These are phyloP conservation scores for Biscogniauxia marginata DNA, from an alignment of 2,329 filamentous ascomycete species.

Conservation along the genomic window DNA sequence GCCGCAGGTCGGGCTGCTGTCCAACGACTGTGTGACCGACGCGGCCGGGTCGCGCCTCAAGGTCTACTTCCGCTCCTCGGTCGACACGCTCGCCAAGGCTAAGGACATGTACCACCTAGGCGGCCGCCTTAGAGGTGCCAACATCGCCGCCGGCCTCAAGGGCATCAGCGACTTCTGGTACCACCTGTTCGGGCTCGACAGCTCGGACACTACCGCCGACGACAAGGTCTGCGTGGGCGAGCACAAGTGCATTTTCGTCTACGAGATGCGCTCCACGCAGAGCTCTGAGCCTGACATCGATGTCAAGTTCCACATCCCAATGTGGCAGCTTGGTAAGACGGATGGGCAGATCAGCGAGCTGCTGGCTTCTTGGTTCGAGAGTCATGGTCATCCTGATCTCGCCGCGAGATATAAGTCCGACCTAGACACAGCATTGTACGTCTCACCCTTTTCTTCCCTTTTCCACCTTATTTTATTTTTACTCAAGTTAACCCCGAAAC, in stretches of 20 bases:
- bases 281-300: conserved; percentile 5
- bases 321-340: conserved; percentile 3
- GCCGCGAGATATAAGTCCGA: conserved; percentile 6
- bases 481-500: neutral
- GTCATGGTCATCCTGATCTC: conserved; percentile 4
- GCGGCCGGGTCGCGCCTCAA: conserved; percentile 2
- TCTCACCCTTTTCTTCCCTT: neutral
- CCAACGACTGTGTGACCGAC: conserved; percentile 11
- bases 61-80: conserved; percentile 1
- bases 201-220: neutral
- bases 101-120: conserved; percentile 5
- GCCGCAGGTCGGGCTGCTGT: conserved; percentile 4
- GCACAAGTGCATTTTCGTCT: neutral
- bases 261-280: conserved; percentile 2
- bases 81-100: conserved; percentile 4
- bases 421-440: conserved; percentile 8
- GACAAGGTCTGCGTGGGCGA: neutral
- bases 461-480: neutral
- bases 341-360: conserved; percentile 2
- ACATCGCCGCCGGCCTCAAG: neutral
- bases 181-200: conserved; percentile 1
- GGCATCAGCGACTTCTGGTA: conserved; percentile 2
- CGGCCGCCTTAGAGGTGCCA: neutral
- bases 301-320: conserved; percentile 10
- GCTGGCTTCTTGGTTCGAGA: conserved; percentile 6